Base-by-base conservation (phyloP, 1,284 basidiomycete species). In the Dichomitus squalens region DNA sequence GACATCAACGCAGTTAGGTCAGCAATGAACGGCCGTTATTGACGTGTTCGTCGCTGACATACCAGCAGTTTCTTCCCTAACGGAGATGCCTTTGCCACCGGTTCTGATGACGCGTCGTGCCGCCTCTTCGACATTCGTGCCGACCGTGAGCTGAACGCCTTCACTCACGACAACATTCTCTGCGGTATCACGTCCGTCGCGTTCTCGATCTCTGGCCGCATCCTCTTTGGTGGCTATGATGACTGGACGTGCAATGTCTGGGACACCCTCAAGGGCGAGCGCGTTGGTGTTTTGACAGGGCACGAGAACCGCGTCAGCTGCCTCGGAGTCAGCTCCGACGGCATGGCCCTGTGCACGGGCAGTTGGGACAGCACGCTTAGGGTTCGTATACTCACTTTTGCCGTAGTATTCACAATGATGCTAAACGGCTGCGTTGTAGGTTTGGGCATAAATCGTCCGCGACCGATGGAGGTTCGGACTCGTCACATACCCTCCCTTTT, bases 211-310 rank as follows among this genome's bases (percentile, higher is more conserved):
- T 98, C 95, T 14, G 96, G 96, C 47, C 91, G 97, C 59, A 92
- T 99, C 67, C 84, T 99, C 47, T 98, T 99, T 69, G 96, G 96
- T 64, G 97, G 96, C 40, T 99, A 98, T 73, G 97, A 99, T 74
- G 96, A 99, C 75, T 98, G 96, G 92, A 98, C 96, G 66, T 95
- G 93, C 82, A 98, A 98, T 71, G 96, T 98, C 47, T 99, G 96
- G 96, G 96, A 99, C 72, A 98, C 96, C 40, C 84, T 99, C 70
- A 97, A 96, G 76, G 96, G 95, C 56, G 96, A 99, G 75, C 90
- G 96, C 56, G 95, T 98, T 33, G 96, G 96, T 59, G 95, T 98
- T 36, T 78, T 99, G 59, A 93, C 95, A 34, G 96, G 96, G 12
- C 97, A 99, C 73, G 96, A 99, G 81, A 98, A 98, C 79, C 83